Evolutionary conservation across 768 basidiomycete genomes (phyloP).

Genomic region (Rhizopogon vulgaris): DNA sequence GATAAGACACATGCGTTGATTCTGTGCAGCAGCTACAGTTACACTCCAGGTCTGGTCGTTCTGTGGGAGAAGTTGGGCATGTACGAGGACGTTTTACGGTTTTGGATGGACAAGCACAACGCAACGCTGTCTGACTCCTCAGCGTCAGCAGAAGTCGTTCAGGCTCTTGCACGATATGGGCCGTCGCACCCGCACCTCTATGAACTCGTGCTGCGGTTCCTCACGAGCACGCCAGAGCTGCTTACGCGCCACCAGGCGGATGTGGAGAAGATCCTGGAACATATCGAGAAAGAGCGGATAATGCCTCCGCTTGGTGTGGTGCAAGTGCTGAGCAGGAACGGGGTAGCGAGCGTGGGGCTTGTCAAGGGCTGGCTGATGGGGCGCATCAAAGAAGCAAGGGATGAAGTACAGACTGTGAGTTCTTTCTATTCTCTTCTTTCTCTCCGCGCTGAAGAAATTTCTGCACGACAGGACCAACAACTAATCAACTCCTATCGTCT

Average conservation of each 20-base stretch:
- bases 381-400: constrained; percentile 66
- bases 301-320: constrained; percentile 89
- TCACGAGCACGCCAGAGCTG: constrained; percentile 76
- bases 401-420: constrained; percentile 77
- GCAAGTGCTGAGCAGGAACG: constrained; percentile 83
- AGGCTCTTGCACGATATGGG: constrained; percentile 72
- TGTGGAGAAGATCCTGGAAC: constrained; percentile 62
- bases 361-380: constrained; percentile 87
- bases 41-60: constrained; percentile 79
- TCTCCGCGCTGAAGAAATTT: background rate
- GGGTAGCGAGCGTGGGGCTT: constrained; percentile 84
- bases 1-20: constrained; percentile 93
- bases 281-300: constrained; percentile 75
- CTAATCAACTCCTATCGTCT: constrained; percentile 83
- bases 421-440: constrained; percentile 1
- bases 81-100: constrained; percentile 92
- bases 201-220: constrained; percentile 80
- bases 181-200: constrained; percentile 69
- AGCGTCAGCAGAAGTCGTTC: constrained; percentile 50
- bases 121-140: constrained; percentile 30
- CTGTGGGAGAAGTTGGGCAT: constrained; percentile 93
- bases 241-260: constrained; percentile 68
- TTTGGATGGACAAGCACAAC: constrained; percentile 77
- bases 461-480: constrained; percentile 62
- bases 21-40: constrained; percentile 79